Conservation (phyloP, 352 stramenopile species). For the Globisporangium alternatum region DNA sequence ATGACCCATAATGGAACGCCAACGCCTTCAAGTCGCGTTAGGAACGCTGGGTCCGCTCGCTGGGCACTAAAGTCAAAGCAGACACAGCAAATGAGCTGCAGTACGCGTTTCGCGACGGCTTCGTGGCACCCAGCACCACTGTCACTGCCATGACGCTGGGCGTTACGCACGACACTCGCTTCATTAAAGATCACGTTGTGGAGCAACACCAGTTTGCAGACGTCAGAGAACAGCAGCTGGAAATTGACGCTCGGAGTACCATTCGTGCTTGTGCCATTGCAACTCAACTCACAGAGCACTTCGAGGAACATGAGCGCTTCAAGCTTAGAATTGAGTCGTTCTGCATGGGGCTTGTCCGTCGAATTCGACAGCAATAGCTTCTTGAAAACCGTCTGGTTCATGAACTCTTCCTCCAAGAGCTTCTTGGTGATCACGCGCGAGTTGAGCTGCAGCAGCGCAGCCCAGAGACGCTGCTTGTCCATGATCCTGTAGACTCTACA, state of each 20-base stretch:
- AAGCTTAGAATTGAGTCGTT: constrained; percentile 15
- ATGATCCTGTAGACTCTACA: background rate
- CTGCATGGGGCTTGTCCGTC: background rate
- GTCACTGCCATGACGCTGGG: background rate
- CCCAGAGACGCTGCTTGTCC: constrained; percentile 29
- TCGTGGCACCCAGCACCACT: constrained; percentile 6
- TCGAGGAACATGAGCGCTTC: constrained; percentile 26
- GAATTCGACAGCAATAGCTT: background rate
- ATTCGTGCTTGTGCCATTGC: too few species aligned
- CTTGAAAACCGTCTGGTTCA: constrained; percentile 16
- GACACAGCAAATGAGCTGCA: constrained; percentile 40
- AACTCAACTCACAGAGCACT: constrained; percentile 4
- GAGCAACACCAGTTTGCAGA: constrained; percentile 25
- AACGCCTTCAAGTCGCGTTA: constrained; percentile 17
- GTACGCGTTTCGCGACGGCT: constrained; percentile 29
- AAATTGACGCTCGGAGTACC: constrained; percentile 18
- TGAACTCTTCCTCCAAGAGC: constrained; percentile 24
- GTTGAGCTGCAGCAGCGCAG: constrained; percentile 23
- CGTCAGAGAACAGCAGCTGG: constrained; percentile 23
- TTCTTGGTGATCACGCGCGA: constrained; percentile 15
- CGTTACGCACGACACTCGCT: constrained; percentile 12
- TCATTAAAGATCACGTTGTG: constrained; percentile 22
- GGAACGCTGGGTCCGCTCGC: constrained; percentile 19
- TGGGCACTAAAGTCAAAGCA: constrained; percentile 29
- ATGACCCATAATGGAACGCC: constrained; percentile 29